Percentiles rank a stretch among this genome's conserved stretches.
These are phyloP conservation scores for Tulasnella calospora DNA, from an alignment of 768 basidiomycete genomes.

Conservation along the genomic window DNA sequence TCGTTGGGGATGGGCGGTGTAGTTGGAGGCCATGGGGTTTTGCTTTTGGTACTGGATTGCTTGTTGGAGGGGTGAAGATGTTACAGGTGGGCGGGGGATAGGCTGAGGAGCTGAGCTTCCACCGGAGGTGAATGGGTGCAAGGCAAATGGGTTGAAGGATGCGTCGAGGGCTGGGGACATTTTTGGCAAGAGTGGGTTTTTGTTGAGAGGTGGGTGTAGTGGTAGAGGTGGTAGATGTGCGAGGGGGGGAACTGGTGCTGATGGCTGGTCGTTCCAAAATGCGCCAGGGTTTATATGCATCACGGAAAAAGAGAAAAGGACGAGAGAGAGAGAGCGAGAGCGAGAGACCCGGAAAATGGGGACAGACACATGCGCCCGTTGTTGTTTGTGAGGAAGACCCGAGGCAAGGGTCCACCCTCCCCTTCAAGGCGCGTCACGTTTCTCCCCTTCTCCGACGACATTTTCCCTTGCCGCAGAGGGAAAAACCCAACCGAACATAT, in stretches of 20 bases:
- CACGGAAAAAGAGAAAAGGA: not conserved
- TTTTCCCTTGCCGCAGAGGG: constrained; percentile 2
- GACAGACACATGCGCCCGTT: not conserved
- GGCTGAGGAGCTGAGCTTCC: not conserved
- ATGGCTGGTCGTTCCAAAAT: not conserved
- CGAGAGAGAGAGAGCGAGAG: not conserved
- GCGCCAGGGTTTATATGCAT: not conserved
- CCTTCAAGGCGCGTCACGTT: constrained; percentile 1
- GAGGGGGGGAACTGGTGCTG: not conserved
- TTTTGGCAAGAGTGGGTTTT: not conserved
- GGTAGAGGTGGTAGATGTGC: not conserved
- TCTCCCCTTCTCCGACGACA: constrained; percentile 4
- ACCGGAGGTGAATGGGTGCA: constrained; percentile 23
- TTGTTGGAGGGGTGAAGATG: constrained; percentile 18
- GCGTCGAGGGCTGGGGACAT: constrained; percentile 19
- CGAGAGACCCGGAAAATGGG: not conserved
- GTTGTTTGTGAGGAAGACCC: not conserved
- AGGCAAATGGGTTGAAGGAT: constrained; percentile 22
- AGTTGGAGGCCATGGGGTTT: not conserved
- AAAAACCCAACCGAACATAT: constrained; percentile 12
- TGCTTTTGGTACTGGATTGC: constrained; percentile 21
- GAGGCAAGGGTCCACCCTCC: not conserved
- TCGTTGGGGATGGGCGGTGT: not conserved
- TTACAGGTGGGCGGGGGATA: constrained; percentile 7
- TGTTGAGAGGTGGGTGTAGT: not conserved